phyloP scores from a whole-genome alignment of 371 early-diverging fungal species.

The Actinomortierella ambigua region DNA sequence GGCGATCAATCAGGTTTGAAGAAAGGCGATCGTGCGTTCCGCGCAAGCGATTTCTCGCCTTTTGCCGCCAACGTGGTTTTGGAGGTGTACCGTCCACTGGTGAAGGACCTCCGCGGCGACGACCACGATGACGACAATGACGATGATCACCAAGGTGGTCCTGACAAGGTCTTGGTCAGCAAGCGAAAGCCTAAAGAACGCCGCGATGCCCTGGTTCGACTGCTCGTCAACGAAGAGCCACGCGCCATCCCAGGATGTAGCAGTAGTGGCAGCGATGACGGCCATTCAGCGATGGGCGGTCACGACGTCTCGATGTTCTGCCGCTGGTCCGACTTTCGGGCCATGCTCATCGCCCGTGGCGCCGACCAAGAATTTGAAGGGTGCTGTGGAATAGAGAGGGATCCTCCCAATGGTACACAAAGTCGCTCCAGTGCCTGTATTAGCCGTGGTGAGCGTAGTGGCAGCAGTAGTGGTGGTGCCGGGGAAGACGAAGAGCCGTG shows the following conservation, averaged over 20 bases:
- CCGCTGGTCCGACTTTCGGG: constrained; percentile 20
- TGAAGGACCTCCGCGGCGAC: neutral
- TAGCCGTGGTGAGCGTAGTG: too few species aligned
- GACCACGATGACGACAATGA: neutral
- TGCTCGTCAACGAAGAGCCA: constrained; percentile 32
- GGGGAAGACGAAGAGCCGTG: too few species aligned
- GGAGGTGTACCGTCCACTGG: constrained; percentile 10
- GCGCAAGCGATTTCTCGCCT: constrained; percentile 13
- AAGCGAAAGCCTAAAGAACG: neutral
- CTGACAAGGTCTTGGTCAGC: neutral
- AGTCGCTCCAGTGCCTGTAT: too few species aligned
- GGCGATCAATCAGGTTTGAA: constrained; percentile 9
- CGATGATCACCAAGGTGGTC: neutral
- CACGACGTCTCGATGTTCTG: constrained; percentile 31
- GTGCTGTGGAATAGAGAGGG: constrained; percentile 11
- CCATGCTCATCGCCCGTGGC: constrained; percentile 10
- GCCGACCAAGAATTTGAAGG: constrained; percentile 24
- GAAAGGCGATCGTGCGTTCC: constrained; percentile 17
- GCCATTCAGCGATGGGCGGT: too few species aligned
- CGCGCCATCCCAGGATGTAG: constrained; percentile 26
- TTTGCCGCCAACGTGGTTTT: constrained; percentile 34
- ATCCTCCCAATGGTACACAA: too few species aligned
- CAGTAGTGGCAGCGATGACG: neutral
- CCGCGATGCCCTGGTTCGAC: constrained; percentile 13
- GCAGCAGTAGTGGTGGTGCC: too few species aligned